Evolutionary conservation across 192 early-diverging fungal species (phyloP).

Genomic region (Umbelopsis ramanniana): DNA sequence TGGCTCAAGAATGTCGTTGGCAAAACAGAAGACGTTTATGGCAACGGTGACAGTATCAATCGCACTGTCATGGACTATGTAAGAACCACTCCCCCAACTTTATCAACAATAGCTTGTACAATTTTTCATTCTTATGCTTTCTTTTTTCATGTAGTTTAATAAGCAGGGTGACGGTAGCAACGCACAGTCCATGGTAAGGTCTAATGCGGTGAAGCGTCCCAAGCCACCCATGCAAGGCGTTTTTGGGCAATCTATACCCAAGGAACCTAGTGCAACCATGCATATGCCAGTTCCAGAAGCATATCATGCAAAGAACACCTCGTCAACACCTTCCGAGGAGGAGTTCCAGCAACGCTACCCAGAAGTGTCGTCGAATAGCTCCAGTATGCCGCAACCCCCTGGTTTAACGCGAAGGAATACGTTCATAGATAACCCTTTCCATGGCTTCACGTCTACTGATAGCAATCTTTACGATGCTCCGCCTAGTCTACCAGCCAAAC

Average conservation of each 20-base stretch:
- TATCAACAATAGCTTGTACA: too few species aligned
- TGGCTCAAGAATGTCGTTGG: conserved; percentile 15
- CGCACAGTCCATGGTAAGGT: conserved; percentile 10
- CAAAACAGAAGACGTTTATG: neutral
- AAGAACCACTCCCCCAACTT: too few species aligned
- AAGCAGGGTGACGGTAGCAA: neutral
- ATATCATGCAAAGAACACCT: neutral
- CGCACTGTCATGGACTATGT: conserved; percentile 20
- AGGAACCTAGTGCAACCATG: neutral
- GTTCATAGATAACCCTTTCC: conserved; percentile 61
- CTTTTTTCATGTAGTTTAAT: conserved; percentile 22
- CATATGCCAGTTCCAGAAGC: conserved; percentile 22
- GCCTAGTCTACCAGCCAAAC: conserved; percentile 41
- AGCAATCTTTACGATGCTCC: conserved; percentile 34
- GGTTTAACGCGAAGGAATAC: conserved; percentile 48
- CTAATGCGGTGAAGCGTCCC: neutral
- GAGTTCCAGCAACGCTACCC: conserved; percentile 18
- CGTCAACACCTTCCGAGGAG: neutral
- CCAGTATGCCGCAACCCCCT: neutral
- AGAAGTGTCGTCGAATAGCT: conserved; percentile 21
- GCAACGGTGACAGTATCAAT: neutral
- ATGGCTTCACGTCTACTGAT: conserved; percentile 48
- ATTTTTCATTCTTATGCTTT: neutral
- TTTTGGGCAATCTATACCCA: conserved; percentile 1
- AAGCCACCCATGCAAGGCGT: conserved; percentile 24